Percentiles rank a stretch among this genome's conserved stretches.
phyloP scores from a whole-genome alignment of 2,329 filamentous ascomycete species.

The Colletotrichum sp. region DNA sequence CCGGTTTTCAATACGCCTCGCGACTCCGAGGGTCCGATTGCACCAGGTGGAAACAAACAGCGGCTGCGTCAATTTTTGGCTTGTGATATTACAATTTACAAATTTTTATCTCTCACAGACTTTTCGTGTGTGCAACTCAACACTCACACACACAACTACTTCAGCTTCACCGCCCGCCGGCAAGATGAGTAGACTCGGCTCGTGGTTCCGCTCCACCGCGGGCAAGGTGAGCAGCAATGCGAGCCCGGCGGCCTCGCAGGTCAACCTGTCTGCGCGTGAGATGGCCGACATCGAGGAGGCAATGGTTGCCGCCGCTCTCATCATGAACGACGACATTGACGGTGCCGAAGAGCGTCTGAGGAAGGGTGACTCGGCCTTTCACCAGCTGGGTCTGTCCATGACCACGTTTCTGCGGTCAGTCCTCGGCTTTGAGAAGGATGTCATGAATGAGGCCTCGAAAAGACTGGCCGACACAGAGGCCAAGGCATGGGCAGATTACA shows the following conservation, averaged over 20 bases:
- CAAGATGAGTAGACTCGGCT: conserved; percentile 52
- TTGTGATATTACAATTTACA: neutral
- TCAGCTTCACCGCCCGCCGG: neutral
- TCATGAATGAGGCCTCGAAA: conserved; percentile 82
- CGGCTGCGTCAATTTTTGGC: neutral
- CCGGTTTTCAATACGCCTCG: conserved; percentile 4
- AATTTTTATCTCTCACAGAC: neutral
- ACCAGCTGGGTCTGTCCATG: conserved; percentile 81
- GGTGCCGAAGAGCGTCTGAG: conserved; percentile 77
- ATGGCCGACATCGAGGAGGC: conserved; percentile 63
- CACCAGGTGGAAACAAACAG: neutral
- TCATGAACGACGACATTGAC: conserved; percentile 91
- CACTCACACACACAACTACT: neutral
- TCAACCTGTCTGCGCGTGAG: conserved; percentile 44
- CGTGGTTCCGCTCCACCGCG: conserved; percentile 55
- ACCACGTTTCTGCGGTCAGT: conserved; percentile 86
- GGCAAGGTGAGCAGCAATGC: conserved; percentile 36
- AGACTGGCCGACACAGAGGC: conserved; percentile 78
- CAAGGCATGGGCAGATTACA: conserved; percentile 76
- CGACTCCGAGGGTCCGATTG: conserved; percentile 7
- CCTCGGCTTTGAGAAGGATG: conserved; percentile 88
- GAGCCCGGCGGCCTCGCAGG: conserved; percentile 32
- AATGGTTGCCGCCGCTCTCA: conserved; percentile 69
- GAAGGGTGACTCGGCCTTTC: conserved; percentile 82
- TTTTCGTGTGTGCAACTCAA: neutral